Evolutionary conservation across 2,329 filamentous ascomycete species (phyloP), one percentile per base, ranked within the genome.

Genomic region (Aureobasidium lini): DNA sequence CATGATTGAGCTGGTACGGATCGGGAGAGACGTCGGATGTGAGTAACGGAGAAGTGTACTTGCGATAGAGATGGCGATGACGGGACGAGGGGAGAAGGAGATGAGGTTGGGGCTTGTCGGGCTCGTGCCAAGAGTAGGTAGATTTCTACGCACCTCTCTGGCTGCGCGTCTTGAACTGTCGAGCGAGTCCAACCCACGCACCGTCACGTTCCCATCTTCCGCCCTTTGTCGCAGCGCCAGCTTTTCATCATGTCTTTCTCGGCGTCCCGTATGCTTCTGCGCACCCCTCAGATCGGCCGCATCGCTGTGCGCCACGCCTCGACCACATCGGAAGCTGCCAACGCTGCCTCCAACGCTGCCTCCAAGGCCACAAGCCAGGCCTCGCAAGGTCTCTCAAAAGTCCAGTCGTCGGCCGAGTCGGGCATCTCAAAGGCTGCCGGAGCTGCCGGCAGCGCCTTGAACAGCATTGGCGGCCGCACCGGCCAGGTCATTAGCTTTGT

Each of bases 381-480:
- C 61, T 82, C 86, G 65, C 82, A 95, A 77, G 90, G 91, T 65
- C 84, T 96, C 59, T 90, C 88, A 68, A 85, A 86, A 71, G 92
- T 94, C 69, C 81, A 87, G 64, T 86, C 88, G 68, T 85, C 89
- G 57, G 92, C 91, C 67, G 89, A 89, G 60, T 86, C 89, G 62
- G 89, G 86, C 62, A 80, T 95, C 68, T 81, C 83, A 67, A 86
- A 84, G 71, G 89, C 88, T 67, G 88, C 88, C 60, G 83, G 84
- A 71, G 82, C 84, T 59, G 76, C 87, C 66, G 77, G 80, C 66
- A 83, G 77, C 70, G 84, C 88, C 60, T 76, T 95, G 67, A 83
- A 78, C 71, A 88, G 85, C 77, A 81, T 92, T 72, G 92, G 91
- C 70, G 93, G 93, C 70, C 84, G 88, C 69, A 92, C 90, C 63